A percentile compares a stretch with the other conserved stretches of the same genome.
phyloP scores from a whole-genome alignment of 805 yeast species.

The Starmerella powellii region DNA sequence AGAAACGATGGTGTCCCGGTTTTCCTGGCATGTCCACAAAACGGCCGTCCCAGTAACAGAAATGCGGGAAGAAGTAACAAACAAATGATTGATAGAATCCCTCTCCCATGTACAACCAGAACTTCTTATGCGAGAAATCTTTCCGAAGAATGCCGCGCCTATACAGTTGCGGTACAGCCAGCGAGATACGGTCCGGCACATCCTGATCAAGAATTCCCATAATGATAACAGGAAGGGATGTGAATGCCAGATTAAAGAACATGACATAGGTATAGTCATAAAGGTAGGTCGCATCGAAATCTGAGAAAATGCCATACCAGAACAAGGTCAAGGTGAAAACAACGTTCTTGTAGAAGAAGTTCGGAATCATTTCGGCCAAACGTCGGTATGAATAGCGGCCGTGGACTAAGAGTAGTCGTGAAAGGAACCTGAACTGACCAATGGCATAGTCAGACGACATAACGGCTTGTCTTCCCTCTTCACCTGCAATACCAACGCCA shows the following conservation, averaged over 20 bases:
- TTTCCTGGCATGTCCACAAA: slow-evolving; percentile 20
- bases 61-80: slow-evolving; percentile 59
- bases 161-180: slow-evolving; percentile 61
- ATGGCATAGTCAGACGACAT: slow-evolving; percentile 78
- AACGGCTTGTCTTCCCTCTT: slow-evolving; percentile 77
- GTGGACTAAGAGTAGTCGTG: slow-evolving; percentile 57
- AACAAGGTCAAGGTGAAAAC: slow-evolving; percentile 62
- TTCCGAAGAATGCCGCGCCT: slow-evolving; percentile 51
- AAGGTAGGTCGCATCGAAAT: slow-evolving; percentile 66
- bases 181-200: slow-evolving; percentile 52
- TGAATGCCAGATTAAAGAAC: slow-evolving; percentile 72
- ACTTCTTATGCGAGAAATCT: slow-evolving; percentile 54
- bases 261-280: slow-evolving; percentile 68
- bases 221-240: slow-evolving; percentile 67
- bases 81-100: slow-evolving; percentile 66
- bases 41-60: slow-evolving; percentile 39
- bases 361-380: slow-evolving; percentile 67
- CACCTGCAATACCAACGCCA: slow-evolving; percentile 81
- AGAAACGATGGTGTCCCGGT: slow-evolving; percentile 44
- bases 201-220: slow-evolving; percentile 70
- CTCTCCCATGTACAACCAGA: slow-evolving; percentile 53
- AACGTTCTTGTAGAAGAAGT: slow-evolving; percentile 68
- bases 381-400: slow-evolving; percentile 75
- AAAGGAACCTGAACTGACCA: slow-evolving; percentile 63
- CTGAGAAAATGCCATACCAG: slow-evolving; percentile 62